These are phyloP conservation scores for Coprinellus aureogranulatus DNA, from an alignment of 768 basidiomycete species.

Conservation along the genomic window DNA sequence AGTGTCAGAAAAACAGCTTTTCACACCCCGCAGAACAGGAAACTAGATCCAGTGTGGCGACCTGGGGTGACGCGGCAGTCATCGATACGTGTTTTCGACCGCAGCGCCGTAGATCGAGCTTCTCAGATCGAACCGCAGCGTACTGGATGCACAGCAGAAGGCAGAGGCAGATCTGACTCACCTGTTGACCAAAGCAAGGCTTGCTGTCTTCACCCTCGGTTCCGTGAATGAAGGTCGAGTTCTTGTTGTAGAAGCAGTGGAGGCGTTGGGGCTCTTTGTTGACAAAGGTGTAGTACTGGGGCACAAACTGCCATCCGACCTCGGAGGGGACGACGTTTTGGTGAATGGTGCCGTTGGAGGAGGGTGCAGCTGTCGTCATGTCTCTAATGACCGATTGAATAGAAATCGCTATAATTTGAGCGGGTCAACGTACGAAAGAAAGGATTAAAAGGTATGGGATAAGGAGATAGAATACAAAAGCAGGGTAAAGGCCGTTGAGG, in stretches of 20 bases:
- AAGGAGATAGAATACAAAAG: constrained; percentile 22
- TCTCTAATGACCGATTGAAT: constrained; percentile 8
- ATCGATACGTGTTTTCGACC: constrained; percentile 1
- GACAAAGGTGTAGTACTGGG: constrained; percentile 98
- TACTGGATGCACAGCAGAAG: neutral
- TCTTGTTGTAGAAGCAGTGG: constrained; percentile 99
- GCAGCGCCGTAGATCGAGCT: neutral
- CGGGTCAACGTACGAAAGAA: constrained; percentile 22
- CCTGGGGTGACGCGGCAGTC: neutral
- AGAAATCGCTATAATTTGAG: neutral
- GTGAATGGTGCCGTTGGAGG: constrained; percentile 44
- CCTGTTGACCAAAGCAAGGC: constrained; percentile 91
- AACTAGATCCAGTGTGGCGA: neutral
- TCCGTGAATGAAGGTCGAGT: constrained; percentile 94
- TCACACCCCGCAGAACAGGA: neutral
- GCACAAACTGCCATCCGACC: constrained; percentile 99
- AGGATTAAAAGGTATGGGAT: constrained; percentile 28
- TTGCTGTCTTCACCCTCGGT: constrained; percentile 93
- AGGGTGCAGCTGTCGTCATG: constrained; percentile 37
- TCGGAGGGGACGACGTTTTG: constrained; percentile 82
- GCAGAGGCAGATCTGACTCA: constrained; percentile 34
- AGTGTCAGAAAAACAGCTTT: constrained; percentile 7
- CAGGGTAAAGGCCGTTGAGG: constrained; percentile 12
- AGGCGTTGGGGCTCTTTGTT: constrained; percentile 96
- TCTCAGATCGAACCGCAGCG: neutral